A percentile compares a stretch with the other conserved stretches of the same genome.
Conservation (phyloP, 306 rosid species). For the Astragalus membranaceus region DNA sequence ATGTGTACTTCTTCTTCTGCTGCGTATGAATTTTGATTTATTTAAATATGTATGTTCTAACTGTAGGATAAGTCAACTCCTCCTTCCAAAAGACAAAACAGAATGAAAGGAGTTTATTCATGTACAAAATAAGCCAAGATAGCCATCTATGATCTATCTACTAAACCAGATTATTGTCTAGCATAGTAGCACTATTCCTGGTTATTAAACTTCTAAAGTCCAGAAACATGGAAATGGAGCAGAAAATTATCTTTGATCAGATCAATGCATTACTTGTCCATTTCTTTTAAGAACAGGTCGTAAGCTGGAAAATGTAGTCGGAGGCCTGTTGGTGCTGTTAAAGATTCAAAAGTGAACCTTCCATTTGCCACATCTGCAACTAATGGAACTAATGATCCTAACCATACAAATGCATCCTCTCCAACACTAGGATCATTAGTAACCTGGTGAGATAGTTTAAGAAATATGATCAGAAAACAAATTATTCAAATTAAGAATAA, state of each 20-base stretch:
- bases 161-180: neutral
- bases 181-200: neutral
- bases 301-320: constrained; percentile 83
- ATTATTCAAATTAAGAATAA: neutral
- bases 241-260: neutral
- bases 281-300: constrained; percentile 64
- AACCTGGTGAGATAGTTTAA: constrained; percentile 38
- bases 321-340: constrained; percentile 68
- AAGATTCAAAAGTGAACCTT: constrained; percentile 74
- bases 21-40: neutral
- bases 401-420: constrained; percentile 92
- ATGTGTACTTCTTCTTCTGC: neutral
- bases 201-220: neutral
- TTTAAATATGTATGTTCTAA: neutral
- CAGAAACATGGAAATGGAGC: neutral
- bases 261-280: constrained; percentile 45
- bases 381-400: constrained; percentile 65
- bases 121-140: neutral
- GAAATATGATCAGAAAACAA: constrained; percentile 8
- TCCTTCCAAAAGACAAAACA: neutral
- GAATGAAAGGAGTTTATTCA: neutral
- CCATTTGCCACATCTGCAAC: constrained; percentile 71
- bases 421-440: constrained; percentile 55
- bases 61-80: neutral
- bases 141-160: neutral